Evolutionary conservation across 176 grass and related monocot genomes (phyloP).

Genomic region (Triticum urartu): DNA sequence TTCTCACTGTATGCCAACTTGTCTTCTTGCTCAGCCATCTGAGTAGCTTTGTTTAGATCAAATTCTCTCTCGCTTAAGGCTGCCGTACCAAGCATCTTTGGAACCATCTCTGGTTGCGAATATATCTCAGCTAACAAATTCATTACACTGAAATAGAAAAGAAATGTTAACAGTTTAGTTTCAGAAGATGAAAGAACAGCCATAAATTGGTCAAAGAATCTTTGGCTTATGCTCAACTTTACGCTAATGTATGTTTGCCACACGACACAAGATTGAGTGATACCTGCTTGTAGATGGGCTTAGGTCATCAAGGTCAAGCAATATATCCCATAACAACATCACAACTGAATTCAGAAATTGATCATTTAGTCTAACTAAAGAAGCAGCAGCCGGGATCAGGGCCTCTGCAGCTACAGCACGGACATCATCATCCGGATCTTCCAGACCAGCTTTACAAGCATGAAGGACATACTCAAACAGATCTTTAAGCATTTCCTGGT

Average conservation of each 20-base stretch:
- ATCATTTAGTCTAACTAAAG: constrained; percentile 85
- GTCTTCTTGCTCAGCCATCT: constrained; percentile 52
- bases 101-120: constrained; percentile 93
- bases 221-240: neutral
- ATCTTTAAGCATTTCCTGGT: constrained; percentile 88
- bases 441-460: constrained; percentile 94
- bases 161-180: constrained; percentile 4
- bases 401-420: constrained; percentile 97
- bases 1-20: constrained; percentile 50
- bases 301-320: constrained; percentile 96
- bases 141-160: constrained; percentile 85
- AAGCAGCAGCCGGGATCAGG: constrained; percentile 82
- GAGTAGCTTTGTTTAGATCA: constrained; percentile 64
- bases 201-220: constrained; percentile 1
- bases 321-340: constrained; percentile 99
- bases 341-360: constrained; percentile 78
- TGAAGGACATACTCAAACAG: constrained; percentile 78
- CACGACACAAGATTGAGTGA: constrained; percentile 8
- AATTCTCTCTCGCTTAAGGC: constrained; percentile 60
- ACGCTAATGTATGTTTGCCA: neutral
- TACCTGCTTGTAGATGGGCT: constrained; percentile 99
- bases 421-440: constrained; percentile 98
- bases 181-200: neutral
- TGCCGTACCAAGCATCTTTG: constrained; percentile 78
- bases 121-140: constrained; percentile 99